Evolutionary conservation across 306 rosid genomes (phyloP), one percentile per base, ranked within the genome.

Genomic region (Prunus mongolica): DNA sequence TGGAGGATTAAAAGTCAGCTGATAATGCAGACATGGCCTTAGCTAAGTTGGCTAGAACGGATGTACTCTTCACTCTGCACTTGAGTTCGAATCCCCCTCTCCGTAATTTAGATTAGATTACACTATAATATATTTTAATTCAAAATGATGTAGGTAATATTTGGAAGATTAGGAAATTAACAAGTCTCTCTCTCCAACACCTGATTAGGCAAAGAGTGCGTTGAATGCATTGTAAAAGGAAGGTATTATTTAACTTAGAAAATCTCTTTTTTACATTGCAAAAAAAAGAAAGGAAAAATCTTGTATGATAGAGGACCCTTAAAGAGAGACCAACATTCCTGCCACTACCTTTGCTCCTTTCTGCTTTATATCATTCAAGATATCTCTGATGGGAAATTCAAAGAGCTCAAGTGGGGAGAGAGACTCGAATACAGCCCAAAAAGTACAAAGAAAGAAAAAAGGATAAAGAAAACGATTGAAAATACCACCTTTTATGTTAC

Each of bases 311-410:
- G 73, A 20, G 67, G 22, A 76, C 45, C 72, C 81, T 49, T 9
- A 80, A 80, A 78, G 82, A 45, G 64, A 45, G 76, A 81, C 69
- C 80, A 76, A 24, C 51, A 63, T 73, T 72, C 67, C 51, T 65
- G 18, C 18, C 73, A 22, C 66, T 67, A 49, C 75, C 58, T 67
- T 79, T 25, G 72, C 62, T 18, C n/a, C n/a, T 45, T 44, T 64
- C 7, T 72, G 25, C 79, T 70, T 55, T 75, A 30, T 66, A 6
- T 75, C 56, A 12, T 72, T 72, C 77, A 47, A 34, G 32, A 46
- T 78, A 41, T 67, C 20, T 74, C 60, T 4, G 16, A 72, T 22
- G 55, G 38, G 64, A 52, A 71, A 56, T 56, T 56, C 28, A 20
- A 8, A 56, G 62, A 7, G 27, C 13, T 32, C 49, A 27, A 30